Evolutionary conservation across 805 yeast genomes (phyloP), one percentile per base, ranked within the genome.

Genomic region (Kregervanrija pseudodelftensis): DNA sequence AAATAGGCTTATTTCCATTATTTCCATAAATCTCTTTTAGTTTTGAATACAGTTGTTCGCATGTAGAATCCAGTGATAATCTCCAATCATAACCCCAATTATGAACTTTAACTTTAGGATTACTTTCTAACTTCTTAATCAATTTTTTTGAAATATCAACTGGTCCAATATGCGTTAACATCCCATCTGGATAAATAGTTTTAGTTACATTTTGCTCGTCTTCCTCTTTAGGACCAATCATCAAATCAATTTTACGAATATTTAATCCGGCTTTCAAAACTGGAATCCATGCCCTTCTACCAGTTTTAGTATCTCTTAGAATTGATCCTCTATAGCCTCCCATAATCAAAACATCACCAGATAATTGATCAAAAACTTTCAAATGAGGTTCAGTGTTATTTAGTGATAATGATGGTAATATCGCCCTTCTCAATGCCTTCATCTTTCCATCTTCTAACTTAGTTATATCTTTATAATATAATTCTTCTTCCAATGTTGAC

Each of bases 51-150:
- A 90, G 65, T 49, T 79, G 71, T 7, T 64, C 58, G 11, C 85
- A 67, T 14, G 72, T 65, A 4, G 79, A 60, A 36, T 79, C 85
- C 2, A 79, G 71, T 7, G 90, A 79, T 5, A 89, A 63, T 55
- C 97, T 74, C 97, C 97, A 90, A 66, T 90, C 97, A 61, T 89
- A 90, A n/a, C 95, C 95, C 64, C 82, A 90, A 45, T 83, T 82
- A 44, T 77, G 76, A 5, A 86, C 79, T 12, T 65, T 73, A 4
- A 83, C 74, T 11, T 76, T 77, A 2, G 85, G 81, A 53, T 80
- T 81, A 8, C 67, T 52, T 2, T 55, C 55, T 33, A 90, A 61
- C 52, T 68, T 74, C 39, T 74, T 72, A 40, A 84, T 72, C 45
- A 90, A 65, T 52, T 72, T 74, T 48, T 73, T 73, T 42, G 88